Percentiles rank a stretch among this genome's conserved stretches.
Evolutionary conservation across 257 asterid genomes (phyloP).

Genomic region (Orobanche coerulescens): DNA sequence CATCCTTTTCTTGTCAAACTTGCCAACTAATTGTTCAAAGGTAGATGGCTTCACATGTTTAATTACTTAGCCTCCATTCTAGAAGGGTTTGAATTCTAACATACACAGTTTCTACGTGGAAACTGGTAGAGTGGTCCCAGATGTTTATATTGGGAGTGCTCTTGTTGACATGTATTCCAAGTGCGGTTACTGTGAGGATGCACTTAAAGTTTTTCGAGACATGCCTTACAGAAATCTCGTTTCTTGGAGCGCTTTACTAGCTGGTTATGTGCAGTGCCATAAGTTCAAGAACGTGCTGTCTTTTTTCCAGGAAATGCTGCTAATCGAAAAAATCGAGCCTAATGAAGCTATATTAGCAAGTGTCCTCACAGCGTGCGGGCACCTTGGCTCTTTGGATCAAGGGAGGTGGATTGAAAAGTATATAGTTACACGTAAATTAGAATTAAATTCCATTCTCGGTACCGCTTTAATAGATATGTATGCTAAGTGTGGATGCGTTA

Average conservation of each 20-base stretch:
- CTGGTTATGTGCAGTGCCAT: conserved; percentile 33
- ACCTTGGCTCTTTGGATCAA: conserved; percentile 40
- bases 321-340: conserved; percentile 25
- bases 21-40: too few relatives aligned
- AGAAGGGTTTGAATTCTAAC: too few relatives aligned
- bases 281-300: conserved; percentile 26
- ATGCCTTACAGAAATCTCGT: conserved; percentile 36
- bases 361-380: conserved; percentile 47
- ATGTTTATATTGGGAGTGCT: conserved; percentile 37
- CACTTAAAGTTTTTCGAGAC: conserved; percentile 29
- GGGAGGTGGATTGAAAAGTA: conserved; percentile 39
- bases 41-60: too few relatives aligned
- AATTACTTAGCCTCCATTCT: too few relatives aligned
- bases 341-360: conserved; percentile 32
- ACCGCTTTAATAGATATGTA: conserved; percentile 52
- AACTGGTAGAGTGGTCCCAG: conserved; percentile 36
- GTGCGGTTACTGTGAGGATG: conserved; percentile 36
- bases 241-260: conserved; percentile 44
- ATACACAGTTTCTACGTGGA: conserved; percentile 47
- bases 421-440: conserved; percentile 13
- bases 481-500: conserved; percentile 46
- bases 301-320: conserved; percentile 43
- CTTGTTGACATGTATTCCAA: conserved; percentile 53
- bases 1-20: too few relatives aligned
- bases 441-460: conserved; percentile 34